These are phyloP conservation scores for Camellia oleifera DNA, from an alignment of 179 eudicot species.

Conservation along the genomic window DNA sequence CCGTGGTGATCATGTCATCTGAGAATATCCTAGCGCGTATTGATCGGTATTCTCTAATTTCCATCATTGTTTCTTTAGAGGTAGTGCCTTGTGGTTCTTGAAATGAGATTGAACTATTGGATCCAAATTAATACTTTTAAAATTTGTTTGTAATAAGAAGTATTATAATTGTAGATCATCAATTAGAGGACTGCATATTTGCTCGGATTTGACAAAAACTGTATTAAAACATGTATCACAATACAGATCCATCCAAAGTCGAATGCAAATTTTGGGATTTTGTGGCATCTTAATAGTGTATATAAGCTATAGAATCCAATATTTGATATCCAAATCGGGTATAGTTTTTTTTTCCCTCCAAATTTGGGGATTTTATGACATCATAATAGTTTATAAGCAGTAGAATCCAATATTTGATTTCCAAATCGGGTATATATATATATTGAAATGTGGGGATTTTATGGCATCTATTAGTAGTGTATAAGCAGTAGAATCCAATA, in stretches of 20 bases:
- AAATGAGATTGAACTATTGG: neutral
- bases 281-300: neutral
- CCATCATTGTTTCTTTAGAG: neutral
- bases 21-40: slow-evolving; percentile 71
- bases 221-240: neutral
- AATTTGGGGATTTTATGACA: neutral
- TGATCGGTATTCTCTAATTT: slow-evolving; percentile 29
- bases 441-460: neutral
- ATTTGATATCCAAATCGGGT: neutral
- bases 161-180: neutral
- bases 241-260: neutral
- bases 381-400: neutral
- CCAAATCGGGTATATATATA: neutral
- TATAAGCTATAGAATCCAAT: neutral
- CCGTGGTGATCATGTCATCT: slow-evolving; percentile 89
- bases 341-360: neutral
- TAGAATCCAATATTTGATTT: neutral
- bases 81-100: neutral
- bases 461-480: neutral
- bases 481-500: neutral
- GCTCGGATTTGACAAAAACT: neutral
- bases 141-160: neutral
- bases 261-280: neutral
- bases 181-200: neutral
- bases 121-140: neutral